Evolutionary conservation across 225 moss, liverwort and hornwort genomes (phyloP).

Genomic region (Physcomitrium patens): DNA sequence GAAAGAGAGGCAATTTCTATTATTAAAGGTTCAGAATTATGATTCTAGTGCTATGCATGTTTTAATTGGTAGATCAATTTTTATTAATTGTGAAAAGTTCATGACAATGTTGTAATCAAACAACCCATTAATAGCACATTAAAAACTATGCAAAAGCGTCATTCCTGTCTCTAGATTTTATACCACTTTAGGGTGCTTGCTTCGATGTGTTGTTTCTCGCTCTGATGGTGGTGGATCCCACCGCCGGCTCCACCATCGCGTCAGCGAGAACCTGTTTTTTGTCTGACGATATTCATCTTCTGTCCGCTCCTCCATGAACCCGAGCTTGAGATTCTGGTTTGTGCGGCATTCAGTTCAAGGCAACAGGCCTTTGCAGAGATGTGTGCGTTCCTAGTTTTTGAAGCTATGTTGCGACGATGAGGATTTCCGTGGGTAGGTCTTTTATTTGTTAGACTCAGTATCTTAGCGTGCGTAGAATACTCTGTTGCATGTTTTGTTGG

Average conservation of each 20-base stretch:
- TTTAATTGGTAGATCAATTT: too few species aligned
- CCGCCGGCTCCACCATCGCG: background rate
- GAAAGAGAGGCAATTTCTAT: too few species aligned
- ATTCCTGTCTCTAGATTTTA: slow-evolving; percentile 11
- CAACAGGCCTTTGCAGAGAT: background rate
- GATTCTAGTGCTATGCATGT: too few species aligned
- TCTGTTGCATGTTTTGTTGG: background rate
- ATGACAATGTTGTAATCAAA: too few species aligned
- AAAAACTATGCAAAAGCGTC: too few species aligned
- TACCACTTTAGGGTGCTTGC: background rate
- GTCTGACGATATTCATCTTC: background rate
- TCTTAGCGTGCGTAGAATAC: background rate
- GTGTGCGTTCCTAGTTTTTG: background rate
- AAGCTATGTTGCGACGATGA: background rate
- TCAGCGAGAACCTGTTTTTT: background rate
- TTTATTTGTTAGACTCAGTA: background rate
- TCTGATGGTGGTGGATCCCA: too few species aligned
- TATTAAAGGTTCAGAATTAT: too few species aligned
- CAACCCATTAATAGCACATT: too few species aligned
- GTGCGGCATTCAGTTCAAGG: background rate
- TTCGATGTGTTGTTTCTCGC: background rate
- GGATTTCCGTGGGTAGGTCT: background rate
- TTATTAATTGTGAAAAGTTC: too few species aligned
- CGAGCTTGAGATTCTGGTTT: background rate
- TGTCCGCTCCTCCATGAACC: background rate